A percentile compares a stretch with the other conserved stretches of the same genome.
Evolutionary conservation across 2,329 filamentous ascomycete genomes (phyloP).

Genomic region (Claviceps sp.): DNA sequence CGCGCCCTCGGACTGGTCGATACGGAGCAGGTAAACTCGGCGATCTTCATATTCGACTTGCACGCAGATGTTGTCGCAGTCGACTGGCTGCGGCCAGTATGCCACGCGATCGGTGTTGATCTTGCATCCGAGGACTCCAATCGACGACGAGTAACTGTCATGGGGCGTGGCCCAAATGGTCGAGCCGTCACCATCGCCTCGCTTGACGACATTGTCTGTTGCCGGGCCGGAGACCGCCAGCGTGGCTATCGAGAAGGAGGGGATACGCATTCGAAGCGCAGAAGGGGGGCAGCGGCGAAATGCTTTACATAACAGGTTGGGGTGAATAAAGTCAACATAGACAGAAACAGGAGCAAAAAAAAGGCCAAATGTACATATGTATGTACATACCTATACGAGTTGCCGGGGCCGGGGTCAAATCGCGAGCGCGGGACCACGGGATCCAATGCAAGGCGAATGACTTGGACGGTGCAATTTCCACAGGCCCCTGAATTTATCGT

Average conservation of each 20-base stretch:
- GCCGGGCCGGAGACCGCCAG: background rate
- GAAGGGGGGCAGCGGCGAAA: background rate
- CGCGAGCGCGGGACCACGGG: too few species aligned
- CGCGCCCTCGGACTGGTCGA: constrained; percentile 44
- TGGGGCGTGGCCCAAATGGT: constrained; percentile 35
- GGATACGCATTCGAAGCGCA: background rate
- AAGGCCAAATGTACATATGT: too few species aligned
- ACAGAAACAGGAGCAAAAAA: background rate
- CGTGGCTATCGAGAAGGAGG: background rate
- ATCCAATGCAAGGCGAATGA: too few species aligned
- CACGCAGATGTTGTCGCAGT: constrained; percentile 44
- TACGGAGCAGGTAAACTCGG: constrained; percentile 42
- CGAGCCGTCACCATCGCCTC: constrained; percentile 7
- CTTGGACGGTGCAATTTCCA: too few species aligned
- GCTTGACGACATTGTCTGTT: background rate
- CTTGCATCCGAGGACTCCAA: constrained; percentile 48
- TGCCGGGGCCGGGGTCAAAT: too few species aligned
- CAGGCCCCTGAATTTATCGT: too few species aligned
- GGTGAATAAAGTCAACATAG: background rate
- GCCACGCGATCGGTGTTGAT: constrained; percentile 46
- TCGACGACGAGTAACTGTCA: constrained; percentile 41
- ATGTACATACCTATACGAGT: too few species aligned
- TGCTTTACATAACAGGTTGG: too few species aligned
- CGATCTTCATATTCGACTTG: constrained; percentile 35
- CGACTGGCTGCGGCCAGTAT: constrained; percentile 43